Conservation (phyloP, 2,329 filamentous ascomycete genomes). For the Drechslera avenae region DNA sequence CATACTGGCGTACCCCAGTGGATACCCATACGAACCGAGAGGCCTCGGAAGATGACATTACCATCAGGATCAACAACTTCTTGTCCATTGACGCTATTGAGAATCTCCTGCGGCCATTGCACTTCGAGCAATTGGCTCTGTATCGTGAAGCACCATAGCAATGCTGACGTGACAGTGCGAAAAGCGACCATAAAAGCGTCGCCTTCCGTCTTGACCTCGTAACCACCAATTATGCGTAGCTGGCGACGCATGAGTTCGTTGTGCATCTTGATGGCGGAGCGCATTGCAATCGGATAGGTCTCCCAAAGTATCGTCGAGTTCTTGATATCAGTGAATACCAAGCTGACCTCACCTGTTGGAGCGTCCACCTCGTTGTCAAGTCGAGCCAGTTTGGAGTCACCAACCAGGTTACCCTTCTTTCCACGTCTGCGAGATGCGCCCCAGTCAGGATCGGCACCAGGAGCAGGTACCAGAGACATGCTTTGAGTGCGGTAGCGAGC, state of each 20-base stretch:
- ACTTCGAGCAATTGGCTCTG: constrained; percentile 87
- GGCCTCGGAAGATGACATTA: constrained; percentile 86
- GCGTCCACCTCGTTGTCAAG: constrained; percentile 90
- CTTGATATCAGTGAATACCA: constrained; percentile 99
- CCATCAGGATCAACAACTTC: constrained; percentile 82
- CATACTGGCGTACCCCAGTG: constrained; percentile 95
- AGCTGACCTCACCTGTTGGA: constrained; percentile 85
- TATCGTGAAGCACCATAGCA: constrained; percentile 96
- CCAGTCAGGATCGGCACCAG: constrained; percentile 73
- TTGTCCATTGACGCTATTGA: constrained; percentile 84
- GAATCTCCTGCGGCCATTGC: constrained; percentile 89
- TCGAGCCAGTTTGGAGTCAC: constrained; percentile 84
- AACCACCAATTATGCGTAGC: constrained; percentile 89
- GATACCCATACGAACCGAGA: constrained; percentile 96
- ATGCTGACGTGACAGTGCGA: constrained; percentile 88
- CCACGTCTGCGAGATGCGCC: constrained; percentile 64
- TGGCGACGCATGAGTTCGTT: constrained; percentile 97
- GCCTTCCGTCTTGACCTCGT: constrained; percentile 99
- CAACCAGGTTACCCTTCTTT: constrained; percentile 65
- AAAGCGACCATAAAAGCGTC: constrained; percentile 99
- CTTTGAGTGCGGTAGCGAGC: constrained; percentile 78
- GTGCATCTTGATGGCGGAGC: constrained; percentile 94
- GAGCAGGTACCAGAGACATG: constrained; percentile 77
- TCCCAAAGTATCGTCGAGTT: constrained; percentile 97
- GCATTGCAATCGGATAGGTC: constrained; percentile 91